These are phyloP conservation scores for Naematelia aurantialba DNA, from an alignment of 768 basidiomycete species.

Conservation along the genomic window DNA sequence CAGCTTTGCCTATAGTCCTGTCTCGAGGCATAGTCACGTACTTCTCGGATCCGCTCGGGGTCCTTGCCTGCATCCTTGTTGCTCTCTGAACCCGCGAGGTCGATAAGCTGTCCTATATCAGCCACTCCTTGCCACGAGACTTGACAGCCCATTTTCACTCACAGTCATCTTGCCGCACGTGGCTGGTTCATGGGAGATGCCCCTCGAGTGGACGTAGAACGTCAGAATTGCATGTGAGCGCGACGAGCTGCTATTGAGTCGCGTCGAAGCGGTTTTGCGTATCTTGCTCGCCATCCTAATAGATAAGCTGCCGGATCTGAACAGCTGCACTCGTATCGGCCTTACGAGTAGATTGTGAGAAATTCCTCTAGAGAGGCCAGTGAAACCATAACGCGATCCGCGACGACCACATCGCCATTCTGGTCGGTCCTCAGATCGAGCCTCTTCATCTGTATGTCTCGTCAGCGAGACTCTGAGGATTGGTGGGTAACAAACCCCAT, in stretches of 20 bases:
- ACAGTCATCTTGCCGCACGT: slow-evolving; percentile 22
- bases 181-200: neutral
- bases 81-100: slow-evolving; percentile 87
- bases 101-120: slow-evolving; percentile 58
- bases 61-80: slow-evolving; percentile 87
- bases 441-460: slow-evolving; percentile 44
- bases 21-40: slow-evolving; percentile 6
- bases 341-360: slow-evolving; percentile 51
- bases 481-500: slow-evolving; percentile 12
- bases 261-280: slow-evolving; percentile 80
- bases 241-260: slow-evolving; percentile 77
- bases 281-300: slow-evolving; percentile 43
- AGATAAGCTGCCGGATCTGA: neutral
- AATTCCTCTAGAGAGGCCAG: slow-evolving; percentile 57
- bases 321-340: slow-evolving; percentile 10
- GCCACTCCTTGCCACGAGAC: neutral
- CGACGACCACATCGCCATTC: slow-evolving; percentile 58
- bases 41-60: slow-evolving; percentile 75
- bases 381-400: slow-evolving; percentile 54
- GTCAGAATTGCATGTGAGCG: slow-evolving; percentile 84
- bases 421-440: slow-evolving; percentile 60
- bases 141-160: no score
- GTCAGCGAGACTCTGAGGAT: neutral
- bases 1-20: no score
- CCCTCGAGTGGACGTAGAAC: slow-evolving; percentile 55